Conservation (phyloP, 2,329 filamentous ascomycete genomes). For the Aspergillus proliferans region DNA sequence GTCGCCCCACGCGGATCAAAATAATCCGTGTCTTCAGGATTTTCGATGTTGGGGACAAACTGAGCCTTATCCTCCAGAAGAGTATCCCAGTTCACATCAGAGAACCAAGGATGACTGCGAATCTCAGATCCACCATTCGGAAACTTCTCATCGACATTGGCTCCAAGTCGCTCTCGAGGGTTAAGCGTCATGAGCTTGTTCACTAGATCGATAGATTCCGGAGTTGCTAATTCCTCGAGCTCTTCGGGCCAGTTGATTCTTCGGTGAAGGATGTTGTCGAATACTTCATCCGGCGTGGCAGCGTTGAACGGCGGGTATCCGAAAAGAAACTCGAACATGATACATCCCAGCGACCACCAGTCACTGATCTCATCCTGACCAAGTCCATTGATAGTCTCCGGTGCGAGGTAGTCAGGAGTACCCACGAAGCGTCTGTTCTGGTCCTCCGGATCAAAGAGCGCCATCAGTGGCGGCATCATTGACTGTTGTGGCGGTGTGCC, state of each 20-base stretch:
- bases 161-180: conserved; percentile 72
- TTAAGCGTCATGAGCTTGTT: conserved; percentile 84
- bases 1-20: conserved; percentile 90
- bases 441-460: conserved; percentile 91
- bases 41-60: conserved; percentile 85
- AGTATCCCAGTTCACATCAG: conserved; percentile 79
- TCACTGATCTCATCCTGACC: conserved; percentile 97
- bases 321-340: conserved; percentile 92
- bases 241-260: conserved; percentile 90
- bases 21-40: conserved; percentile 96
- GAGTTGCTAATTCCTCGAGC: conserved; percentile 69
- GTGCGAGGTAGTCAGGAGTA: conserved; percentile 92
- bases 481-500: conserved; percentile 51
- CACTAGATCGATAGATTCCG: conserved; percentile 88
- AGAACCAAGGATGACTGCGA: conserved; percentile 81
- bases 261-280: conserved; percentile 88
- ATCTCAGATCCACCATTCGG: conserved; percentile 85
- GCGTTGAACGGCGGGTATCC: conserved; percentile 93
- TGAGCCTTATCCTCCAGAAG: conserved; percentile 92
- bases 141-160: conserved; percentile 77
- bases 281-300: conserved; percentile 81
- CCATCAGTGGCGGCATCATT: conserved; percentile 88
- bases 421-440: conserved; percentile 90
- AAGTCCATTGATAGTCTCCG: conserved; percentile 90
- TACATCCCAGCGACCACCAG: conserved; percentile 99